Conservation (phyloP, 352 stramenopile species). For the Phytophthora constricta region DNA sequence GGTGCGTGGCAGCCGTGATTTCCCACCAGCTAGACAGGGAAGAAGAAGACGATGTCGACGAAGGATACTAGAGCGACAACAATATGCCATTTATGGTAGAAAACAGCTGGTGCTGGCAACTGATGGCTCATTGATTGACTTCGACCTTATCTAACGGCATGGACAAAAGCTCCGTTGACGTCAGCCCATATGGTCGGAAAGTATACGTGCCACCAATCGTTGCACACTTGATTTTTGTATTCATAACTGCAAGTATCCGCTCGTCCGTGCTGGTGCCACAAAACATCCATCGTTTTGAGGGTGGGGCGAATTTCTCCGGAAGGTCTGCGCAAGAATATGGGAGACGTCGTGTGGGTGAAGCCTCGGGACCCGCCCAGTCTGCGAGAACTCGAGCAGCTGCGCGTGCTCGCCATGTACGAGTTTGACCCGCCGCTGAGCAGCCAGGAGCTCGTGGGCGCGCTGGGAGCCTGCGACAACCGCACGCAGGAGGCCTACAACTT, state of each 20-base stretch:
- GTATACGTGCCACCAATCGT: neutral
- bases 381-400: constrained; percentile 59
- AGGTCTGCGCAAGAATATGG: neutral
- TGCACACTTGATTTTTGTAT: constrained; percentile 2
- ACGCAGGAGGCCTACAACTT: constrained; percentile 57
- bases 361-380: constrained; percentile 36
- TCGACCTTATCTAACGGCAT: neutral
- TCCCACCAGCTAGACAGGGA: constrained; percentile 49
- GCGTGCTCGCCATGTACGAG: constrained; percentile 67
- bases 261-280: neutral
- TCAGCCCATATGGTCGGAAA: neutral
- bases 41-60: constrained; percentile 20
- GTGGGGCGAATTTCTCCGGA: neutral
- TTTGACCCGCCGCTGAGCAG: constrained; percentile 54
- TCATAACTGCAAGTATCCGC: neutral
- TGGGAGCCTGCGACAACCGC: constrained; percentile 51
- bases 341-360: constrained; percentile 15
- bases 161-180: neutral
- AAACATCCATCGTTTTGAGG: neutral
- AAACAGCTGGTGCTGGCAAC: neutral
- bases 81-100: neutral
- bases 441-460: constrained; percentile 54
- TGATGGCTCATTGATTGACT: no score
- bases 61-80: constrained; percentile 11
- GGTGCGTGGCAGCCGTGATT: constrained; percentile 51